Percentiles rank a stretch among this genome's conserved stretches.
Conservation (phyloP, 2,329 filamentous ascomycete genomes). For the Claviceps citrina region DNA sequence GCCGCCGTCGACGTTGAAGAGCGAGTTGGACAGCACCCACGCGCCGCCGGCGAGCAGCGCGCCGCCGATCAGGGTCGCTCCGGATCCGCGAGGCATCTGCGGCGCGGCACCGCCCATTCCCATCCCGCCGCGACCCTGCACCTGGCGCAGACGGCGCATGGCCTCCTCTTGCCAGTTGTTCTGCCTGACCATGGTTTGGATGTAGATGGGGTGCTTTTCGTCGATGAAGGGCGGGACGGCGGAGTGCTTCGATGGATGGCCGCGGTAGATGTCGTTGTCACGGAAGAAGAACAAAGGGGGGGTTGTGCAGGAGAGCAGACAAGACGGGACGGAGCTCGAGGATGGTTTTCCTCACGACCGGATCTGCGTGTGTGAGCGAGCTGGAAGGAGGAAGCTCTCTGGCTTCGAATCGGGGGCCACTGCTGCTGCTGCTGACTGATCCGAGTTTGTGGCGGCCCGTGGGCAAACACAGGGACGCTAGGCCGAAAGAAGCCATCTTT, state of each 20-base stretch:
- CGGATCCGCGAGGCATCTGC: slow-evolving; percentile 24
- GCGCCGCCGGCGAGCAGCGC: slow-evolving; percentile 32
- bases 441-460: background rate
- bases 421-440: slow-evolving; percentile 5
- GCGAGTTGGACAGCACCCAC: slow-evolving; percentile 41
- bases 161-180: slow-evolving; percentile 35
- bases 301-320: no score
- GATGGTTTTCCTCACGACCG: slow-evolving; percentile 1
- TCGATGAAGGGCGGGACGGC: no score
- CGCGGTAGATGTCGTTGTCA: no score
- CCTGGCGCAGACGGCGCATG: slow-evolving; percentile 33
- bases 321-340: no score
- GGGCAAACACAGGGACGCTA: background rate
- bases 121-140: slow-evolving; percentile 28
- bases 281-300: no score
- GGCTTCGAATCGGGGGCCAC: background rate
- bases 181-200: slow-evolving; percentile 20
- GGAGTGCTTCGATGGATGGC: no score
- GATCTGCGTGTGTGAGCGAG: no score
- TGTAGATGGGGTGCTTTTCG: no score
- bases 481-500: background rate
- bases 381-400: background rate
- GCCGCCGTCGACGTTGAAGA: slow-evolving; percentile 87
- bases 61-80: slow-evolving; percentile 25
- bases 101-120: slow-evolving; percentile 24